Evolutionary conservation across 305 asterid species (phyloP), one percentile per base, ranked within the genome.

Genomic region (Plantago lanceolata): DNA sequence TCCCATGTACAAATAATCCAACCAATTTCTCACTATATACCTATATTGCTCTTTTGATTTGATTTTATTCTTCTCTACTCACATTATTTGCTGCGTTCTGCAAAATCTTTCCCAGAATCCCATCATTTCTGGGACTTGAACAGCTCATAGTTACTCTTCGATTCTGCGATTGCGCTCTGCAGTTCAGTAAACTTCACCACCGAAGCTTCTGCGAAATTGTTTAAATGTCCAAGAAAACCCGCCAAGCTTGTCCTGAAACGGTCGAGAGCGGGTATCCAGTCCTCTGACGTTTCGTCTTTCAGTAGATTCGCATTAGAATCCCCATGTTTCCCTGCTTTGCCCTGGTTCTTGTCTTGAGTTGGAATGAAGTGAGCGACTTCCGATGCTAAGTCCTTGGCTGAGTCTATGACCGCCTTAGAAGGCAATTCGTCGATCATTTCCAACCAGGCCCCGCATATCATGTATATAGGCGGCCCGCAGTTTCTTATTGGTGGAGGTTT

Each of bases 391-490:
- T 78, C 92, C 79, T 83, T 87, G 76, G 86, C 77, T 6, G 95
- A 78, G 20, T 87, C 95, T 7, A 73, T 62, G n/a, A 89, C 96
- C 20, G 75, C 81, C 76, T 87, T 78, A 3, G 80, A 56, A 8
- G 94, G 96, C 71, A 89, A 72, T n/a, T 63, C 59, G 0, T 76
- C 66, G 14, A 89, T 71, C 83, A 76, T 80, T 50, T 89, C 90
- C 76, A 85, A 45, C 99, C 99, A 93, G 63, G 82, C 71, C 21
- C 82, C 93, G 16, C 99, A 89, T 49, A 87, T 81, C 76, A 79
- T 81, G 75, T 85, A 89, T 65, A 93, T 86, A 11, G 99, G 99
- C 0, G 99, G 99, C 19, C 99, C 99, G 24, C 5, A 40, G 73
- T 87, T 48, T 49, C 92, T 70, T 44, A 85, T 75, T 6, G 82